These are phyloP conservation scores for Xylaria sp. DNA, from an alignment of 2,329 filamentous ascomycete genomes.

Conservation along the genomic window DNA sequence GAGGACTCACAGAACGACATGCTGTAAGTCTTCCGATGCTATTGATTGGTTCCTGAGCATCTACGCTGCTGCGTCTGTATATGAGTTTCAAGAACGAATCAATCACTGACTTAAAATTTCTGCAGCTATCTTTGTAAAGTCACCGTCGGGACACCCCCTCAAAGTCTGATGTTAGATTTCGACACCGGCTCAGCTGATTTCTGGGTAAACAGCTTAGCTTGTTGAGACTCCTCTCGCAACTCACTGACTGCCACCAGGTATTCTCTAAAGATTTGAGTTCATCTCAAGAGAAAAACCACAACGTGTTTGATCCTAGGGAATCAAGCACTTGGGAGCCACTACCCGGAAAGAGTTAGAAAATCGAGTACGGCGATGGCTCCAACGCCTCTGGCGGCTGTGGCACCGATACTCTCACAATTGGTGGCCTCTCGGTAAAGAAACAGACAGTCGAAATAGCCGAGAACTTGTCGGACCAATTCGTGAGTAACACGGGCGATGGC, in stretches of 20 bases:
- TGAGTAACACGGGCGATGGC: slow-evolving; percentile 66
- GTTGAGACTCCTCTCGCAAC: neutral
- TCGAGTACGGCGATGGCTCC: slow-evolving; percentile 75
- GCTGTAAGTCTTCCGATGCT: slow-evolving; percentile 45
- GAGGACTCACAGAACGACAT: slow-evolving; percentile 75
- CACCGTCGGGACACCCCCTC: slow-evolving; percentile 70
- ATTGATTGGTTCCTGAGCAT: neutral
- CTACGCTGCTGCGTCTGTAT: neutral
- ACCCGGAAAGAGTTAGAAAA: slow-evolving; percentile 66
- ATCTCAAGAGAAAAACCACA: slow-evolving; percentile 55
- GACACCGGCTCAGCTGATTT: slow-evolving; percentile 77
- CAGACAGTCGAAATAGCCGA: slow-evolving; percentile 74
- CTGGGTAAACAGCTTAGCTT: slow-evolving; percentile 61
- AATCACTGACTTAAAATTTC: slow-evolving; percentile 58
- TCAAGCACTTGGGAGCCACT: slow-evolving; percentile 67
- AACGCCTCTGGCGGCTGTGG: slow-evolving; percentile 72
- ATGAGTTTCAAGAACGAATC: neutral
- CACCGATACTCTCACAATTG: slow-evolving; percentile 69
- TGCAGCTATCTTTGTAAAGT: slow-evolving; percentile 69
- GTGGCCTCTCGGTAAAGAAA: slow-evolving; percentile 67
- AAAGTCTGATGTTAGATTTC: slow-evolving; percentile 71
- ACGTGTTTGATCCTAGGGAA: slow-evolving; percentile 67
- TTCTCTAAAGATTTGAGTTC: slow-evolving; percentile 63
- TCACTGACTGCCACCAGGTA: slow-evolving; percentile 52
- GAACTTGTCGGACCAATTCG: slow-evolving; percentile 67